phyloP scores from a whole-genome alignment of 1,139 yeast species.

The Saccharomyces hybrid region DNA sequence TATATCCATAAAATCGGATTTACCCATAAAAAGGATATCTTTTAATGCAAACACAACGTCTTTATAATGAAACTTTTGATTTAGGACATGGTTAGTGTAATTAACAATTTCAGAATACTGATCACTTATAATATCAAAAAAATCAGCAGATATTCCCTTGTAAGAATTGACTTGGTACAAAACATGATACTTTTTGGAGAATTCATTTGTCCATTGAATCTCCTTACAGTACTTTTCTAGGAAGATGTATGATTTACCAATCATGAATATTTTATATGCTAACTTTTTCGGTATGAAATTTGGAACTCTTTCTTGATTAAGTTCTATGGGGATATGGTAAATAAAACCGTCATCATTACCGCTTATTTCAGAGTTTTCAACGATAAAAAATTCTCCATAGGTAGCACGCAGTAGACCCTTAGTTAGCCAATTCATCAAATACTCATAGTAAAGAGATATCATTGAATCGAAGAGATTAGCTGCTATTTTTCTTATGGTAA shows the following conservation, averaged over 20 bases:
- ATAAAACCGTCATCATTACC: conserved; percentile 2
- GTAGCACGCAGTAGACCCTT: conserved; percentile 56
- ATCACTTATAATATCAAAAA: conserved; percentile 40
- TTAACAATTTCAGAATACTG: conserved; percentile 55
- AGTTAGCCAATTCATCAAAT: conserved; percentile 60
- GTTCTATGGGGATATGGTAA: conserved; percentile 12
- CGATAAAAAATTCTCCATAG: conserved; percentile 62
- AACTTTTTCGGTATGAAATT: conserved; percentile 43
- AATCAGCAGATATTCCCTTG: conserved; percentile 13
- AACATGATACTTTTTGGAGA: conserved; percentile 30
- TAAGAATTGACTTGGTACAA: conserved; percentile 11
- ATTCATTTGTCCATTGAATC: conserved; percentile 47
- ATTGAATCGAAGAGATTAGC: conserved; percentile 41
- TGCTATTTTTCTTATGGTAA: conserved; percentile 40
- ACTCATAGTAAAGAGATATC: conserved; percentile 55
- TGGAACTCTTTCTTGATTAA: conserved; percentile 46
- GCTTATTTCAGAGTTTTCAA: conserved; percentile 10
- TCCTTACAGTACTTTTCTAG: conserved; percentile 59
- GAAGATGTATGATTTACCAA: conserved; percentile 76
- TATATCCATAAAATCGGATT: conserved; percentile 69
- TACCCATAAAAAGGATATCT: conserved; percentile 60
- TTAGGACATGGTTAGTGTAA: conserved; percentile 47
- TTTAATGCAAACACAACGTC: conserved; percentile 58
- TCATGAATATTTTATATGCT: conserved; percentile 55
- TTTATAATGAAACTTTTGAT: conserved; percentile 43